Base-by-base conservation (phyloP, 768 basidiomycete species). In the Peribolospora baueri region DNA sequence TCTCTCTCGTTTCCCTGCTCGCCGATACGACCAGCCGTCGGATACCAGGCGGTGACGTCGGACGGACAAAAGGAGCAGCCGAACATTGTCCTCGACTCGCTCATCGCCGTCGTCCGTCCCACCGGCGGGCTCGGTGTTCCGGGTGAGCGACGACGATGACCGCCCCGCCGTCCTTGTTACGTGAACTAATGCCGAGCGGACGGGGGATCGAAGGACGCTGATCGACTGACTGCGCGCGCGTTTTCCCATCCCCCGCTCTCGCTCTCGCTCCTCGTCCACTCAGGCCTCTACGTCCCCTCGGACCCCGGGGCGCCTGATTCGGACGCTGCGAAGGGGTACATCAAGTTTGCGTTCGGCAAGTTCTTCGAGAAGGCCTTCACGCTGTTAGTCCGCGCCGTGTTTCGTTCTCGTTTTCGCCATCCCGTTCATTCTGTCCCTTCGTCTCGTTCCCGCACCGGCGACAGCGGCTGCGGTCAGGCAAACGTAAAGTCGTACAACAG, bases 111-210 rank as follows among this genome's bases (percentile, higher is more conserved):
- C 43, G 73, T 75, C 1, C 71, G 74, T 39, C 71, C 75, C 10
- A 75, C 74, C 14, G 75, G 75, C 1, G 75, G 75, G 5, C 66
- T 77, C n/a, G 76, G 76, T 3, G 73, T 76, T 57, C 75, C 76
- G 0, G 75, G 76, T 1, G 25, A 25, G 25, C 25, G 25, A 25
- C 25, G 25, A 25, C 25, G 25, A 25, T 25, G 25, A 25, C 25
- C 25, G 25, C 25, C 25, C 25, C 25, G 25, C 25, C 25, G 25
- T 25, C 25, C 25, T 25, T 25, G 25, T 25, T 25, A 25, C 25
- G 62, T 76, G 5, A 76, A 75, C 6, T 54, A 13, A 13, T 50
- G 6, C 14, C 5, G 13, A 8, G 43, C 48, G 14, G 51, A 53
- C 38, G 8, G 43, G 43, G 11, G 38, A 53, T 45, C 8, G 43